Base-by-base conservation (phyloP, 2,329 filamentous ascomycete species). In the Dothidotthia symphoricarpi region DNA sequence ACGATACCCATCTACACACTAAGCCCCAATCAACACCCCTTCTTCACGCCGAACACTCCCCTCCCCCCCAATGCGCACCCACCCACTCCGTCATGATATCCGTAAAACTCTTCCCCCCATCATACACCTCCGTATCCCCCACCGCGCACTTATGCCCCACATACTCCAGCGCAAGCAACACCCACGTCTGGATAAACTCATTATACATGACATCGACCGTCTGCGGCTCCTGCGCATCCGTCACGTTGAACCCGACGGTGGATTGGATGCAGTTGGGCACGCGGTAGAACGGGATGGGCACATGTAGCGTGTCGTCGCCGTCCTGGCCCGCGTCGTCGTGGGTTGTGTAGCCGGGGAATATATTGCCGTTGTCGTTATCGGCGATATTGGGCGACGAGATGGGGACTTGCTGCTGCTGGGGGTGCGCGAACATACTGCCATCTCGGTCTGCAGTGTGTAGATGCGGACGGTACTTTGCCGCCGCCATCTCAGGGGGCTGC, bases 291-390 rank as follows among this genome's bases (percentile, higher is more conserved):
- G 76, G 73, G 48, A 97, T 82, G 1, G 78, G 74, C 12, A 79
- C 73, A 64, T 96, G 93, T 2, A 94, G 66, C 0, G 91, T 95
- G 61, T 98, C 93, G 61, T 98, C 93, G 28, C 93, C 93, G 50
- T 95, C 87, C 3, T 69, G 69, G 32, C 90, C 88, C 4, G 82
- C 78, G 56, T 95, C 91, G 59, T 98, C 93, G 38, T 76, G 75
- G 9, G 93, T 98, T 0, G 87, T 96, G 70, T 97, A 97, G 1
- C 93, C 93, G 0, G 82, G 83, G n/a, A 76, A 73, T 1, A 85
- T 69, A 13, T n/a, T n/a, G n/a, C n/a, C n/a, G n/a, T n/a, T n/a
- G n/a, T n/a, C n/a, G n/a, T n/a, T n/a, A n/a, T n/a, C n/a, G n/a
- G n/a, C n/a, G n/a, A n/a, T n/a, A n/a, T n/a, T n/a, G n/a, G n/a